These are phyloP conservation scores for Wickerhamomyces mucosus DNA, from an alignment of 805 yeast species.

Conservation along the genomic window DNA sequence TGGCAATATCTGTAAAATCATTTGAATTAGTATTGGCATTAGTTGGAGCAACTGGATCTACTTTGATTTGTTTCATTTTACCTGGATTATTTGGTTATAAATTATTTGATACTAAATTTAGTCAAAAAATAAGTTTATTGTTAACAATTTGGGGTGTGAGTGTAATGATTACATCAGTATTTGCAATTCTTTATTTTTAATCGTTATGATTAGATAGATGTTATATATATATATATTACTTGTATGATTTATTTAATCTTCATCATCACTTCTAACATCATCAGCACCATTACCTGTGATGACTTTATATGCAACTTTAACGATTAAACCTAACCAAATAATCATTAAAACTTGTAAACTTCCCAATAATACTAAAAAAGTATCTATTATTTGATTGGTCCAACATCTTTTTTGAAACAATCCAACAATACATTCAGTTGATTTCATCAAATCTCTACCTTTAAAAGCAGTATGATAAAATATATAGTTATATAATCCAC, in stretches of 20 bases:
- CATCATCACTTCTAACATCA: constrained; percentile 79
- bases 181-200: constrained; percentile 22
- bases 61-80: constrained; percentile 64
- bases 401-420: constrained; percentile 36
- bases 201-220: too few relatives aligned
- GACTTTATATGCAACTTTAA: constrained; percentile 61
- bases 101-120: constrained; percentile 20
- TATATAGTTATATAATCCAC: constrained; percentile 61
- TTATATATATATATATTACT: not conserved
- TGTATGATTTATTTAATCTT: too few relatives aligned
- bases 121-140: constrained; percentile 41
- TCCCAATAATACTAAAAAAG: constrained; percentile 46
- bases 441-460: constrained; percentile 35
- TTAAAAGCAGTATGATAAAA: constrained; percentile 47
- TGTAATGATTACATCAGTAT: constrained; percentile 62
- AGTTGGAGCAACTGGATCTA: constrained; percentile 81
- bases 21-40: constrained; percentile 62
- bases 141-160: constrained; percentile 59
- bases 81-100: constrained; percentile 73
- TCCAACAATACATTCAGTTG: constrained; percentile 31
- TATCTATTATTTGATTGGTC: constrained; percentile 31
- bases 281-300: constrained; percentile 70
- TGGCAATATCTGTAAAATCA: constrained; percentile 51
- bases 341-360: constrained; percentile 57
- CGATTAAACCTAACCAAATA: constrained; percentile 69